These are phyloP conservation scores for Posidonia oceanica DNA, from an alignment of 116 monocot genomes.

Conservation along the genomic window DNA sequence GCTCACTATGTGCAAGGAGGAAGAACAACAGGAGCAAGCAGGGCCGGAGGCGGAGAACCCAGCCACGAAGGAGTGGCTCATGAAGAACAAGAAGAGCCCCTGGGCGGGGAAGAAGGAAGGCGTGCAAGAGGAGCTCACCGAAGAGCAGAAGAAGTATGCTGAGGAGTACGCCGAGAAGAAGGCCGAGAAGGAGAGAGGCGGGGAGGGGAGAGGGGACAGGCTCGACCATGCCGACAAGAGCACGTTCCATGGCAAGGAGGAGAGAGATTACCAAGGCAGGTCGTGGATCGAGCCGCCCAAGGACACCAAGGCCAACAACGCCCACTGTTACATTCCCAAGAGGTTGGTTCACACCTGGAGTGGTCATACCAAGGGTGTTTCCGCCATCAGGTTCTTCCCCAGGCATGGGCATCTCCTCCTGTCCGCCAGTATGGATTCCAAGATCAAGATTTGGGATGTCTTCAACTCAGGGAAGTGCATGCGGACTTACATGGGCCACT, in stretches of 20 bases:
- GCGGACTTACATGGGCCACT: conserved; percentile 99
- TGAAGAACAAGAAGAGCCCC: conserved; percentile 69
- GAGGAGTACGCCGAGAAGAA: conserved; percentile 93
- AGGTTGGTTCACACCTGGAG: conserved; percentile 86
- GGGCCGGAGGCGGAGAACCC: conserved; percentile 46
- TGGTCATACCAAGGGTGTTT: conserved; percentile 85
- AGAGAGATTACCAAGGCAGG: conserved; percentile 81
- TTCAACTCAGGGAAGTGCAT: conserved; percentile 84
- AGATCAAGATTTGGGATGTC: conserved; percentile 99
- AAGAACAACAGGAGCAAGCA: not conserved
- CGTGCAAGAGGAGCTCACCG: conserved; percentile 59
- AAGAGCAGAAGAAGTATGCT: conserved; percentile 95
- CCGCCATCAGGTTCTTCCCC: conserved; percentile 91
- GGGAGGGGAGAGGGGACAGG: conserved; percentile 21
- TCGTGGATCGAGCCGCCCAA: conserved; percentile 92
- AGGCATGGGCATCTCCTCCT: conserved; percentile 75
- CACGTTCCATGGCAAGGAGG: conserved; percentile 99
- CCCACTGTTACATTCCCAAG: conserved; percentile 93
- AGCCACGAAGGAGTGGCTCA: conserved; percentile 66
- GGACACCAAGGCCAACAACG: conserved; percentile 77
- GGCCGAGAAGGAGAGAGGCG: conserved; percentile 57
- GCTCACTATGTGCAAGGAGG: conserved; percentile 21
- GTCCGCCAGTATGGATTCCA: conserved; percentile 90
- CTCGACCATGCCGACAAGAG: conserved; percentile 51
- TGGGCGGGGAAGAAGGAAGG: conserved; percentile 80